Base-by-base conservation (phyloP, 2,329 filamentous ascomycete genomes). In the Plenodomus biglobosus region DNA sequence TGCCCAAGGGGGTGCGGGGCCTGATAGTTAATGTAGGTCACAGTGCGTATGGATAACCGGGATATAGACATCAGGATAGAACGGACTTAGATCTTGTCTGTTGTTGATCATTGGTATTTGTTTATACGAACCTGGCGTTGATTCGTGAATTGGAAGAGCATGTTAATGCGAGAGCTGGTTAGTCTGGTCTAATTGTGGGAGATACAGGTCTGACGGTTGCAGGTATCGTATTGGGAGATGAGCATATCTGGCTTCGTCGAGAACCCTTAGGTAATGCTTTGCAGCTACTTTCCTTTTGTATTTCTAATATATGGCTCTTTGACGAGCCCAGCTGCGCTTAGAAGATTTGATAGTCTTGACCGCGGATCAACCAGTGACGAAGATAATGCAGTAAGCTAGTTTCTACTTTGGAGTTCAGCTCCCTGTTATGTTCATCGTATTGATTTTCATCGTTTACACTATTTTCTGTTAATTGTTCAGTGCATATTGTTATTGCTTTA, bases 131-230 rank as follows among this genome's bases (percentile, higher is more conserved):
- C 38, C 34, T 57, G 50, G 16, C 48, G 47, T 40, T 63, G 57
- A 38, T 58, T 60, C 13, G 54, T 46, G 2, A 62, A 53, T 17
- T 63, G 57, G 38, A 62, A 65, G 3, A 62, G 50, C 59, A 64
- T 47, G 22, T 60, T 56, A 35, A 64, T 64, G 19, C 55, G 53
- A 8, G 55, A 48, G n/a, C 58, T 53, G 0, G 57, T 64, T 13
- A 61, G 45, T n/a, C n/a, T n/a, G n/a, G n/a, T n/a, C n/a, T n/a
- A n/a, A 3, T 61, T 58, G 7, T 52, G 49, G 38, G 65, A 62
- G 1, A 54, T 45, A 10, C 38, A 32, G 2, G 59, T 59, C 60
- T 58, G 62, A 16, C 59, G 48, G 7, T 45, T 40, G 18, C 48
- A 56, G 10, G 56, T 61, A 18, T 65, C 57, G 20, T 48, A 56